A percentile compares a stretch with the other conserved stretches of the same genome.
Conservation (phyloP, 306 rosid genomes). For the Cicer bijugum region DNA sequence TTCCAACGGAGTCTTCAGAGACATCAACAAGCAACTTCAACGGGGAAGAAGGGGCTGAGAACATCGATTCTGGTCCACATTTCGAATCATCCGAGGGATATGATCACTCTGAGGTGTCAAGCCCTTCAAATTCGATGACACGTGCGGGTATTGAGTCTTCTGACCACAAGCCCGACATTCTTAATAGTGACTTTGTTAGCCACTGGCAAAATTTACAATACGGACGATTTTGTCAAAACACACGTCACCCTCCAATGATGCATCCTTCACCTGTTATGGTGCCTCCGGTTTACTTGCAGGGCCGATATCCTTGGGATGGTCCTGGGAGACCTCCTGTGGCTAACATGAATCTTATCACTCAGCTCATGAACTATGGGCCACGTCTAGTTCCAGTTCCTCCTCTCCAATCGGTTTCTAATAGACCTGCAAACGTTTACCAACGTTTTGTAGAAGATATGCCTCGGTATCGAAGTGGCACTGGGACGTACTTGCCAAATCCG, state of each 20-base stretch:
- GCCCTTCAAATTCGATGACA: constrained; percentile 59
- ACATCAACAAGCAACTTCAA: constrained; percentile 65
- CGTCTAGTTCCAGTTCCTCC: constrained; percentile 78
- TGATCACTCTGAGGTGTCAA: constrained; percentile 60
- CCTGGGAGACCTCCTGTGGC: constrained; percentile 85
- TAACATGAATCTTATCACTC: constrained; percentile 61
- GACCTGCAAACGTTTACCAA: constrained; percentile 76
- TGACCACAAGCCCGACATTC: constrained; percentile 76
- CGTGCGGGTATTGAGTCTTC: constrained; percentile 55
- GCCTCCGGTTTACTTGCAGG: constrained; percentile 85
- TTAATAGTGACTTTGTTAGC: constrained; percentile 78
- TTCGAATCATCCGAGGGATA: constrained; percentile 67
- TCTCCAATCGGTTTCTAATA: constrained; percentile 67
- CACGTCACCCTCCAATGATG: constrained; percentile 54
- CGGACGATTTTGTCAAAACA: constrained; percentile 76
- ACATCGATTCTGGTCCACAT: constrained; percentile 67
- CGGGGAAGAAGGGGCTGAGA: constrained; percentile 66
- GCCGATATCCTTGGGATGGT: constrained; percentile 88
- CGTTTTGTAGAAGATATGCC: constrained; percentile 81
- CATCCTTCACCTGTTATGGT: constrained; percentile 66
- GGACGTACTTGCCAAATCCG: constrained; percentile 94
- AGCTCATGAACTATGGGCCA: constrained; percentile 72
- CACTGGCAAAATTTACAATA: constrained; percentile 84
- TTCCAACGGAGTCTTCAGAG: constrained; percentile 69
- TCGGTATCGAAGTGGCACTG: constrained; percentile 90